Base-by-base conservation (phyloP, 805 yeast genomes). In the Candida sanyiensis region DNA sequence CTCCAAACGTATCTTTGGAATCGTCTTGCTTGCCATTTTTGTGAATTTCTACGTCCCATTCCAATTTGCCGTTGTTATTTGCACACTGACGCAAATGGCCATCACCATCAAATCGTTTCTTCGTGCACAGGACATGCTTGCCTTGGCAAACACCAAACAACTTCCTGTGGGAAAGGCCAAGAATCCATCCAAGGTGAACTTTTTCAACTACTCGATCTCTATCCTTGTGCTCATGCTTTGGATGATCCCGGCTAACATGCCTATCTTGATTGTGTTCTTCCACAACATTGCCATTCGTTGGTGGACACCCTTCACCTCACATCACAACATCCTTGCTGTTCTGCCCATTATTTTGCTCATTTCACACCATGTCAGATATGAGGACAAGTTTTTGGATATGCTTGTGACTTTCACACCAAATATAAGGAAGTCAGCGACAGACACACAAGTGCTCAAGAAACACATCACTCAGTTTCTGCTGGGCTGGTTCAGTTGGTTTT, bases 271-370 rank as follows among this genome's bases (percentile, higher is more conserved):
- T 42, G 96, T 88, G 2, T 87, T 88, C 67, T 63, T 84, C 24
- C 95, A 85, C 52, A 84, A 88, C 52, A 66, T 87, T 42, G 71
- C 83, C 1, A 70, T 86, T 15, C 75, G 71, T 48, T 85, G 95
- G 95, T 73, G 70, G 39, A 83, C 93, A 0, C 88, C 95, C 13
- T 87, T 87, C 53, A 75, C 84, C 6, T 82, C 95, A 0, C 95
- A 87, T 57, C 95, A 89, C 57, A 88, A 86, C 53, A 65, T 84
- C 29, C 58, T 88, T 38, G 83, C 95, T 0, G 73, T 88, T 18
- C 62, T 81, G 11, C 95, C 96, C 0, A 76, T 83, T 2, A 67
- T 87, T 7, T 43, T 79, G 8, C 53, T 84, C 13, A 39, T 39
- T 10, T 35, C 39, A 8, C 18, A 15, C 12, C 43, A 39, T 27